Evolutionary conservation across 192 early-diverging fungal species (phyloP), one percentile per base, ranked within the genome.

Genomic region (Umbelopsis ramanniana): DNA sequence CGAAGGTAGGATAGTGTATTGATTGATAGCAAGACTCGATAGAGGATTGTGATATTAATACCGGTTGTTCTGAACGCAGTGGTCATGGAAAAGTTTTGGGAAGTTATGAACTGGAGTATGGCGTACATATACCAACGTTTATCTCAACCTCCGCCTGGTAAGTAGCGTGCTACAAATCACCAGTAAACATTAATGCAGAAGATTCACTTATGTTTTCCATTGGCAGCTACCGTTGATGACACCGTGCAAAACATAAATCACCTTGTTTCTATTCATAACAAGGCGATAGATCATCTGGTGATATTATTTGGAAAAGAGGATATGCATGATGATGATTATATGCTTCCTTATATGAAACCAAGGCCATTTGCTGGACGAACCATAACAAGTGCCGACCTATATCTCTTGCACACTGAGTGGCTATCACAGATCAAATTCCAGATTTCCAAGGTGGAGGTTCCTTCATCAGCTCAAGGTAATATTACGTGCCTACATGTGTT

Each of bases 101-200:
- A 63, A 35, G 33, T 37, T 14, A 63, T 63, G 57, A 63, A 63
- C 57, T 63, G 57, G 57, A 37, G 14, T n/a, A 63, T 63, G 26
- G 57, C 29, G 3, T 63, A 63, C 19, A n/a, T 63, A 12, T 63
- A 63, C 35, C 57, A 63, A 19, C 57, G 26, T 29, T n/a, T 63
- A 35, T 63, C 57, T 12, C 29, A 63, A 35, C 15, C 57, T 0
- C 15, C 57, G 0, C 11, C 57, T 10, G 26, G 57, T 63, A 63
- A 63, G 57, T 63, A n/a, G 17, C 11, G 11, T 29, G 17, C 17
- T 12, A 12, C 1, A 43, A 43, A 17, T 1, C 4, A 50, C 9
- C 5, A 50, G 48, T 50, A 6, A 50, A 50, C 48, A 50, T 50
- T 50, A 50, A 50, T 50, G 17, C 48, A 50, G 17, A 17, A 8